Evolutionary conservation across 768 basidiomycete genomes (phyloP).

Genomic region (Termitomyces heimii): DNA sequence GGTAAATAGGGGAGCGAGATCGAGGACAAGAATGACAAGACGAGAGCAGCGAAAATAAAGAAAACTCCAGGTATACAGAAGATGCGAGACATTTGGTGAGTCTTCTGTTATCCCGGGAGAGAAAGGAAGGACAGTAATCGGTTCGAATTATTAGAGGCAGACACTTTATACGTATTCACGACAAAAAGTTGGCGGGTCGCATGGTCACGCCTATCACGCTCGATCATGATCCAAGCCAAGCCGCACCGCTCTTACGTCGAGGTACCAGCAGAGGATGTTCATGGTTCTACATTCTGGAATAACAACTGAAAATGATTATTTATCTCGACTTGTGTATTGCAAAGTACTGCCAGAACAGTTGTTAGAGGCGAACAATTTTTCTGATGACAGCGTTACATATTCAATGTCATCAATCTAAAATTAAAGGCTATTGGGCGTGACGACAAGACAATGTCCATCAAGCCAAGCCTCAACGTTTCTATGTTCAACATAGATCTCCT

Average conservation of each 20-base stretch:
- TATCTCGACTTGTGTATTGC: not conserved
- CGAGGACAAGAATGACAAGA: constrained; percentile 61
- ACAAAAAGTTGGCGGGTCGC: not conserved
- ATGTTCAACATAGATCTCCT: not conserved
- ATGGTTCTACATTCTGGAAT: not conserved
- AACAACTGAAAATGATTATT: not conserved
- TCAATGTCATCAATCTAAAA: not conserved
- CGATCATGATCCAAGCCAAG: not conserved
- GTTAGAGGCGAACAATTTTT: not conserved
- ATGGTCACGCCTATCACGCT: not conserved
- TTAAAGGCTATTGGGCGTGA: not conserved
- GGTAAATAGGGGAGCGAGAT: constrained; percentile 68
- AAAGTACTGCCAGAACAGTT: no score
- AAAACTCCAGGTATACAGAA: constrained; percentile 60
- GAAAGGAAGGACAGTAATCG: not conserved
- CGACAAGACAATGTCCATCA: not conserved
- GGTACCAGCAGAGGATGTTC: not conserved
- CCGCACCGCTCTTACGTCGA: not conserved
- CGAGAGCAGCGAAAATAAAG: constrained; percentile 49
- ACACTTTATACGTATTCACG: not conserved
- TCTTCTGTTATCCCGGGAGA: not conserved
- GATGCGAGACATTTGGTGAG: constrained; percentile 13
- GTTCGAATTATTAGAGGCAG: not conserved
- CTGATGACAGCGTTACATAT: not conserved
- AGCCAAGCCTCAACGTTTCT: not conserved